Percentiles rank a stretch among this genome's conserved stretches.
These are phyloP conservation scores for Coprinopsis cinerea DNA, from an alignment of 768 basidiomycete genomes.

Conservation along the genomic window DNA sequence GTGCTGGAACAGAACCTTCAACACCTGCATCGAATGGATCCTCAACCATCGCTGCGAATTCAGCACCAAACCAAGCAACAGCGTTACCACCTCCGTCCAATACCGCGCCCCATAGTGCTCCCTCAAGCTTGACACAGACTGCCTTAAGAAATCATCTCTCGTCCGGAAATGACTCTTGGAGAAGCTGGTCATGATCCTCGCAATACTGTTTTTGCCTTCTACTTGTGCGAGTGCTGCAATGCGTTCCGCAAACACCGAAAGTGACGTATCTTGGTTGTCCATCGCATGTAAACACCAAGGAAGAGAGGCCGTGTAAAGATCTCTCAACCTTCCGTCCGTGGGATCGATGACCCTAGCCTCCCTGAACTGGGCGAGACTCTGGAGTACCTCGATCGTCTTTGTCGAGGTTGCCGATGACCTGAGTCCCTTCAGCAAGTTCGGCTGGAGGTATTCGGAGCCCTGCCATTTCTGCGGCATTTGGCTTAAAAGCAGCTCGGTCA, in stretches of 20 bases:
- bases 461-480: constrained; percentile 71
- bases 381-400: constrained; percentile 63
- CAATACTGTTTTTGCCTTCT: constrained; percentile 73
- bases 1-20: constrained; percentile 86
- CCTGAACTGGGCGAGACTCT: constrained; percentile 51
- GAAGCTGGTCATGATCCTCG: constrained; percentile 86
- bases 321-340: constrained; percentile 66
- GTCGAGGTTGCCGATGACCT: constrained; percentile 69
- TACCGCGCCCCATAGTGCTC: constrained; percentile 75
- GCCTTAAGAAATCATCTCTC: constrained; percentile 88
- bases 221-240: constrained; percentile 66
- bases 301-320: constrained; percentile 74
- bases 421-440: constrained; percentile 67
- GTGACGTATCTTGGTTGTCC: constrained; percentile 53
- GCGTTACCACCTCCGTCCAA: constrained; percentile 77
- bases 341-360: constrained; percentile 67
- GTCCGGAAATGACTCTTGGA: constrained; percentile 84
- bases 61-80: constrained; percentile 81
- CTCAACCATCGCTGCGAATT: constrained; percentile 81
- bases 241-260: constrained; percentile 68
- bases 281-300: constrained; percentile 87
- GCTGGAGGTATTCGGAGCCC: constrained; percentile 58
- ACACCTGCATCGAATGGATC: constrained; percentile 77
- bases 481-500: constrained; percentile 60
- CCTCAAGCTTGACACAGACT: constrained; percentile 78